Conservation (phyloP, 1,284 basidiomycete genomes). For the Malassezia globosa region DNA sequence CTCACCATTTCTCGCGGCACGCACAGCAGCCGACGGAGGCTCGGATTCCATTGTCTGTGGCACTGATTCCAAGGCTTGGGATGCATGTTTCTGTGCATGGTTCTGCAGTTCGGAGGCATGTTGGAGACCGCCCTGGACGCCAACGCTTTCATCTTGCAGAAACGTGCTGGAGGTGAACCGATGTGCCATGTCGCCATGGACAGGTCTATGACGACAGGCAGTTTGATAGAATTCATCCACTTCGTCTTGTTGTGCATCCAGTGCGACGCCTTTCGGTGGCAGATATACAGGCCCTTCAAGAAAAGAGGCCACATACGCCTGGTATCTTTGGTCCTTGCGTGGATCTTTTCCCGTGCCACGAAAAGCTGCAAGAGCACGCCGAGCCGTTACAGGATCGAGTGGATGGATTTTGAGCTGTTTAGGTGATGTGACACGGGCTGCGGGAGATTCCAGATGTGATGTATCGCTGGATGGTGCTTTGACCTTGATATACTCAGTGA, state of each 20-base stretch:
- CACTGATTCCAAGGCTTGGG: neutral
- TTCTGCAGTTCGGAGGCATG: neutral
- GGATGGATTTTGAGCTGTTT: constrained; percentile 50
- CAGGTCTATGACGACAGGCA: constrained; percentile 79
- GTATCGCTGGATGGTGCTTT: no score
- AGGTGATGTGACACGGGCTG: constrained; percentile 58
- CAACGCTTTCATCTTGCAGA: constrained; percentile 2
- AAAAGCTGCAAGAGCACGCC: constrained; percentile 75
- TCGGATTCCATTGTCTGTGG: neutral
- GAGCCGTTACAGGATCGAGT: constrained; percentile 65
- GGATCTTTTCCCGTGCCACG: constrained; percentile 73
- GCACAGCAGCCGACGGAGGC: constrained; percentile 4
- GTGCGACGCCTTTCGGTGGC: neutral
- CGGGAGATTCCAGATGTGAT: no score
- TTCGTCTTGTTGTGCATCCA: constrained; percentile 62
- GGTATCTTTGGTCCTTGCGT: constrained; percentile 73
- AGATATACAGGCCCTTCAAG: constrained; percentile 48
- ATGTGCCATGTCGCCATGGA: constrained; percentile 79
- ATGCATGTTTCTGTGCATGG: neutral
- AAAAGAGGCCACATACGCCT: constrained; percentile 66
- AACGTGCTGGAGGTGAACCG: constrained; percentile 58
- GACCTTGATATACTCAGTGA: constrained; percentile 84
- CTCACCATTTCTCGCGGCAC: constrained; percentile 3
- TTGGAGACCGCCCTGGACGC: neutral
- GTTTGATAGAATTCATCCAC: constrained; percentile 73